Conservation (phyloP, 2,329 filamentous ascomycete species). For the Ambrosiella cleistominuta region DNA sequence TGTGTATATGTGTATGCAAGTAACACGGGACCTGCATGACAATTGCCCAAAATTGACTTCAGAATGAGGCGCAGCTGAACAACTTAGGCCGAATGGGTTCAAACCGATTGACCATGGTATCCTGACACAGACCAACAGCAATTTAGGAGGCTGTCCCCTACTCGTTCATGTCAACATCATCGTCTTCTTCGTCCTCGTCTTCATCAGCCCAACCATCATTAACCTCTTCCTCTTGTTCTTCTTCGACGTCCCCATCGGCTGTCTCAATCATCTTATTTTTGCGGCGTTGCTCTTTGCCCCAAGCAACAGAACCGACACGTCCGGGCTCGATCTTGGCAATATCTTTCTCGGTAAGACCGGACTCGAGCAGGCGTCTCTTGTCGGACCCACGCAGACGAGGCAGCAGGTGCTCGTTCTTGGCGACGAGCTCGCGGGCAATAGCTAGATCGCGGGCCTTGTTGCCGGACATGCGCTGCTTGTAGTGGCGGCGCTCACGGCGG, state of each 20-base stretch:
- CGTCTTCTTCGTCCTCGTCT: conserved; percentile 18
- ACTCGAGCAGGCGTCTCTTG: conserved; percentile 39
- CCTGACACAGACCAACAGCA: neutral
- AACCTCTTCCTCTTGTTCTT: conserved; percentile 12
- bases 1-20: too few species aligned
- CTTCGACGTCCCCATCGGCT: conserved; percentile 17
- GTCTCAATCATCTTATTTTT: conserved; percentile 13
- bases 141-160: conserved; percentile 7
- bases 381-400: conserved; percentile 51
- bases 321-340: conserved; percentile 28
- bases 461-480: conserved; percentile 82
- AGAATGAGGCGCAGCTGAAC: too few species aligned
- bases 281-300: conserved; percentile 25
- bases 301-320: conserved; percentile 22
- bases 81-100: too few species aligned
- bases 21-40: too few species aligned
- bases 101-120: too few species aligned
- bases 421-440: conserved; percentile 70
- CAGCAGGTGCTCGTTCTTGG: conserved; percentile 81
- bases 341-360: conserved; percentile 32
- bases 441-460: conserved; percentile 70
- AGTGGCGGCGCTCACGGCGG: conserved; percentile 76
- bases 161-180: conserved; percentile 27
- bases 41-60: too few species aligned
- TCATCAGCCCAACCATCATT: conserved; percentile 19